phyloP scores from a whole-genome alignment of 2,329 filamentous ascomycete species.

The Alternaria ethzedia region DNA sequence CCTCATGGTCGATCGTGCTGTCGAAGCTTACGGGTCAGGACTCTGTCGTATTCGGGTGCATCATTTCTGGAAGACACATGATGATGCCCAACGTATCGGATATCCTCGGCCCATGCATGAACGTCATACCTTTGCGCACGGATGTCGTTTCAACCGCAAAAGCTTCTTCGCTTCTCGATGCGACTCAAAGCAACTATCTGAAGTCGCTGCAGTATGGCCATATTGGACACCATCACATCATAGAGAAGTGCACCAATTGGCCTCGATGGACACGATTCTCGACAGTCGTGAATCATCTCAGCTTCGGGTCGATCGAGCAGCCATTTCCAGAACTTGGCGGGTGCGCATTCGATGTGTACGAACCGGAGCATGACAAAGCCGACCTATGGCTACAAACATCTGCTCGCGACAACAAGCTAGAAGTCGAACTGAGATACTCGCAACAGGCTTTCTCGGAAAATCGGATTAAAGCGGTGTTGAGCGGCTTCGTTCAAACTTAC shows the following conservation, averaged over 20 bases:
- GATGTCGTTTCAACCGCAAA: neutral
- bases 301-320: neutral
- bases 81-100: neutral
- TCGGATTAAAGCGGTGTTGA: neutral
- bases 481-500: neutral
- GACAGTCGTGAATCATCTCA: constrained; percentile 4
- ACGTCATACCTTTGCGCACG: constrained; percentile 1
- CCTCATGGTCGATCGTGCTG: constrained; percentile 1
- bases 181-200: neutral
- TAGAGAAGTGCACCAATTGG: constrained; percentile 7
- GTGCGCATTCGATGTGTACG: neutral
- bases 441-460: neutral
- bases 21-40: neutral
- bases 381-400: constrained; percentile 6
- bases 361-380: constrained; percentile 8
- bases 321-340: neutral
- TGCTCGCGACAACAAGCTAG: neutral
- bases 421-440: constrained; percentile 6
- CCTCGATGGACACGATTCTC: constrained; percentile 9
- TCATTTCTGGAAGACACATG: constrained; percentile 3
- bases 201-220: constrained; percentile 4
- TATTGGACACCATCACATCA: constrained; percentile 3
- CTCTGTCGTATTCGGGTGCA: constrained; percentile 1
- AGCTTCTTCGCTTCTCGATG: constrained; percentile 4
- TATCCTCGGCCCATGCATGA: constrained; percentile 5